Percentiles rank a stretch among this genome's conserved stretches.
These are phyloP conservation scores for Hirsutella rhossiliensis DNA, from an alignment of 2,329 filamentous ascomycete genomes.

Conservation along the genomic window DNA sequence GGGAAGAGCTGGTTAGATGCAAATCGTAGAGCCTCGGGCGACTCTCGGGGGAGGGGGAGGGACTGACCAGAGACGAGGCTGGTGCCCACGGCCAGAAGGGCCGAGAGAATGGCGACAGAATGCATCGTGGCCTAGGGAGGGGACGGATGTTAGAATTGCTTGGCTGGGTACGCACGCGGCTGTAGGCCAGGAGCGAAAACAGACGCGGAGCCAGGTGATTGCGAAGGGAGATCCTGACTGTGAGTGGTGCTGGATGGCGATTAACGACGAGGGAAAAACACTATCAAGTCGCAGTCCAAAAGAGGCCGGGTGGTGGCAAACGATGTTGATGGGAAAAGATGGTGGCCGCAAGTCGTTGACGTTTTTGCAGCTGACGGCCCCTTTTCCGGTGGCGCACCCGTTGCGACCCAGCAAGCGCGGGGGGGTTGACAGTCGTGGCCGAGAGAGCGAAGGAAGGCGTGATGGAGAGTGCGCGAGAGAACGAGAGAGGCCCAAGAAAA, in stretches of 20 bases:
- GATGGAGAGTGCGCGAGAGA: not conserved
- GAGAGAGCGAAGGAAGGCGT: not conserved
- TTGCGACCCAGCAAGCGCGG: not conserved
- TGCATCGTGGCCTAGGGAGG: constrained; percentile 29
- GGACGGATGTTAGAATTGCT: constrained; percentile 7
- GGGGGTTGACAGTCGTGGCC: not conserved
- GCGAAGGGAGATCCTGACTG: constrained; percentile 5
- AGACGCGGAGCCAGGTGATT: not conserved
- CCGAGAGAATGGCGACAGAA: constrained; percentile 31
- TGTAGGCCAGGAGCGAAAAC: not conserved
- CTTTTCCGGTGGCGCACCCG: not conserved
- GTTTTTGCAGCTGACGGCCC: constrained; percentile 1
- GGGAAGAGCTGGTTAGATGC: not conserved
- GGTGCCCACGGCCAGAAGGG: constrained; percentile 28
- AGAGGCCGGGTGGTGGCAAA: constrained; percentile 8
- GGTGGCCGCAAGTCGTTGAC: not conserved
- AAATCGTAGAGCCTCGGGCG: no score
- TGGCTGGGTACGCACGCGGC: not conserved
- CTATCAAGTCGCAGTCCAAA: constrained; percentile 12
- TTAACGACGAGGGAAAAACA: constrained; percentile 4
- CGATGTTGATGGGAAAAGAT: constrained; percentile 10
- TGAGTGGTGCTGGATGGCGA: constrained; percentile 4
- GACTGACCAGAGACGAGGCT: constrained; percentile 30
- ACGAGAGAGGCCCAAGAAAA: not conserved
- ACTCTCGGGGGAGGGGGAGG: not conserved